phyloP scores from a whole-genome alignment of 768 basidiomycete genomes.

The Pholiota conissans region DNA sequence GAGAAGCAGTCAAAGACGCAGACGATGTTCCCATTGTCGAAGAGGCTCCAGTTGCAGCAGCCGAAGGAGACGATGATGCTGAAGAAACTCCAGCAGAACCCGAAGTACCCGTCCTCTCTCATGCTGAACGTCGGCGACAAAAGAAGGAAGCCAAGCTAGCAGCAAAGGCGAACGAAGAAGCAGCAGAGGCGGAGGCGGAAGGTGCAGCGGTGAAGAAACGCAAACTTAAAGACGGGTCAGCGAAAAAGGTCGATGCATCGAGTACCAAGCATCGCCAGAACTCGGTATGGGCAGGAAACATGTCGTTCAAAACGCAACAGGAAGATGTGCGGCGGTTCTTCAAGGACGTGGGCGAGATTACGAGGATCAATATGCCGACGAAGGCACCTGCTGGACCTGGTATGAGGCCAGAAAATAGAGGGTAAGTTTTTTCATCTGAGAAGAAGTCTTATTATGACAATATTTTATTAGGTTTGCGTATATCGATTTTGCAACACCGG shows the following conservation, averaged over 20 bases:
- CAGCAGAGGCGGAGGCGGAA: slow-evolving; percentile 5
- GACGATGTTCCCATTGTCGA: slow-evolving; percentile 14
- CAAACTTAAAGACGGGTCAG: slow-evolving; percentile 42
- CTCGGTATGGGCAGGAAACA: slow-evolving; percentile 95
- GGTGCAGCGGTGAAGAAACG: slow-evolving; percentile 41
- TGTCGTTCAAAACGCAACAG: slow-evolving; percentile 85
- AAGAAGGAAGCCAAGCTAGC: slow-evolving; percentile 46
- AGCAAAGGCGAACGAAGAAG: slow-evolving; percentile 12
- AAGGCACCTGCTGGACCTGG: slow-evolving; percentile 53
- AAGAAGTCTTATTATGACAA: slow-evolving; percentile 1
- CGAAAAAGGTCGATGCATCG: slow-evolving; percentile 20
- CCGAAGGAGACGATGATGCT: neutral
- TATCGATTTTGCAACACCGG: slow-evolving; percentile 84
- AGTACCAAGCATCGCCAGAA: slow-evolving; percentile 62
- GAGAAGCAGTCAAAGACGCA: slow-evolving; percentile 8
- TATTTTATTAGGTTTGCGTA: slow-evolving; percentile 78
- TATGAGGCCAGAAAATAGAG: slow-evolving; percentile 68
- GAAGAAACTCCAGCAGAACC: slow-evolving; percentile 2
- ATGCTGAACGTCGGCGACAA: slow-evolving; percentile 68
- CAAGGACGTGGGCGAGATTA: slow-evolving; percentile 69
- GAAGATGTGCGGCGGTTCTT: slow-evolving; percentile 74
- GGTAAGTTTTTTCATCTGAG: slow-evolving; percentile 46
- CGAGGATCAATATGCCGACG: slow-evolving; percentile 84
- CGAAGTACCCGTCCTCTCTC: slow-evolving; percentile 63
- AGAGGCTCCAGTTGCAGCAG: neutral